A percentile compares a stretch with the other conserved stretches of the same genome.
Conservation (phyloP, 352 stramenopile genomes). For the Globisporangium nagaii region DNA sequence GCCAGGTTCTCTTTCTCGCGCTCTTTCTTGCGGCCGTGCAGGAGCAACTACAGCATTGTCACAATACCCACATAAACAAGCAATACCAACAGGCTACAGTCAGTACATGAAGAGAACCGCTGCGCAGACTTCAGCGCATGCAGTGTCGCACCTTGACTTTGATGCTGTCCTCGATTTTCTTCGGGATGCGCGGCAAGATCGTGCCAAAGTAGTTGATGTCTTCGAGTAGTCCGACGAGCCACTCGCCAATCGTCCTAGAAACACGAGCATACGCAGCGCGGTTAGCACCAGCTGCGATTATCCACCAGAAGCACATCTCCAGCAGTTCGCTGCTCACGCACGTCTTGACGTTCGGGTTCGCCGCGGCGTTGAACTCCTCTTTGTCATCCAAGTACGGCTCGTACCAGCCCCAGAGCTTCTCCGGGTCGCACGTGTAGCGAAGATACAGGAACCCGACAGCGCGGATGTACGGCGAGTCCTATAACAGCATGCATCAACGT, state of each 20-base stretch:
- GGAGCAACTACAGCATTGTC: conserved; percentile 51
- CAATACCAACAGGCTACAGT: no score
- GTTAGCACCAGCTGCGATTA: background rate
- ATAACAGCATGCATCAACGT: no score
- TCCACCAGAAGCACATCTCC: no score
- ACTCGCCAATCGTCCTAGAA: conserved; percentile 90
- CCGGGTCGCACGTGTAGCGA: conserved; percentile 92
- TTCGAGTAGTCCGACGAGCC: conserved; percentile 86
- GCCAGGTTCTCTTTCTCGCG: conserved; percentile 57
- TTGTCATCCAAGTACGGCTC: conserved; percentile 95
- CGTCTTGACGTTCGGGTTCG: conserved; percentile 78
- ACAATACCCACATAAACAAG: conserved; percentile 1
- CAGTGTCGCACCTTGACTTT: conserved; percentile 86
- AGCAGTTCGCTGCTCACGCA: conserved; percentile 15
- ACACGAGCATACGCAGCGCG: conserved; percentile 12
- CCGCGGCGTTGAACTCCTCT: conserved; percentile 88
- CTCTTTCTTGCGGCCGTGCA: conserved; percentile 61
- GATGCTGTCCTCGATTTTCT: conserved; percentile 94
- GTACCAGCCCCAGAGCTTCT: conserved; percentile 93
- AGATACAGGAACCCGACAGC: conserved; percentile 97
- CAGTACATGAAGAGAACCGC: no score
- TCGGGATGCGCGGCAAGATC: conserved; percentile 94
- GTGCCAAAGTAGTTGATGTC: conserved; percentile 97
- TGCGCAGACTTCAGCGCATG: background rate
- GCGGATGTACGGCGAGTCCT: conserved; percentile 96